Conservation (phyloP, 2,329 filamentous ascomycete genomes). For the Aspergillus chevalieri region DNA sequence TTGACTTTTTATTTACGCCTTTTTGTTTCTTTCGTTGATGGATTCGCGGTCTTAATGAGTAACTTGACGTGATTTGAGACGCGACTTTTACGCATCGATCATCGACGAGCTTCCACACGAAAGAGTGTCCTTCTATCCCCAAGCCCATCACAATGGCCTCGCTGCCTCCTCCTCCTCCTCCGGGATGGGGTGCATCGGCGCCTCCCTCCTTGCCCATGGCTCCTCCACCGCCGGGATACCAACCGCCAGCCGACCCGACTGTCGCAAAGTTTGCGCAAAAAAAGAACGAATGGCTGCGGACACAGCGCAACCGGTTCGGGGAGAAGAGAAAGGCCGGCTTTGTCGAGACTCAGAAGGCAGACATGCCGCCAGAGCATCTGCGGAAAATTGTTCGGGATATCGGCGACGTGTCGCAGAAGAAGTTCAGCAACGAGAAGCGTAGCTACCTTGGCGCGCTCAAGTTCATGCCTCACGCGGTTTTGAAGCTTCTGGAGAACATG, state of each 20-base stretch:
- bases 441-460: conserved; percentile 96
- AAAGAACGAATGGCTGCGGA: conserved; percentile 96
- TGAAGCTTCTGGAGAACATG: conserved; percentile 98
- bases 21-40: conserved; percentile 2
- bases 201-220: conserved; percentile 51
- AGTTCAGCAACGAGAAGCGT: conserved; percentile 96
- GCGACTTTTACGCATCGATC: conserved; percentile 1
- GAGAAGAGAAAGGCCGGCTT: conserved; percentile 97
- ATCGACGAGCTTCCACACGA: conserved; percentile 28
- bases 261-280: conserved; percentile 95
- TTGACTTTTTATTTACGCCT: not conserved
- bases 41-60: conserved; percentile 1
- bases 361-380: conserved; percentile 97
- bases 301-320: conserved; percentile 84
- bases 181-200: conserved; percentile 54
- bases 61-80: not conserved
- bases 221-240: conserved; percentile 80
- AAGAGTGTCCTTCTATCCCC: conserved; percentile 15
- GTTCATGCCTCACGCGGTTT: conserved; percentile 97
- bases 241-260: conserved; percentile 72
- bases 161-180: conserved; percentile 61
- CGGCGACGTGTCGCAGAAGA: conserved; percentile 98
- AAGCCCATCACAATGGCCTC: conserved; percentile 47
- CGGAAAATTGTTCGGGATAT: conserved; percentile 98
- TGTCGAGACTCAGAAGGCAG: conserved; percentile 95